Conservation (phyloP, 257 asterid genomes). For the Fraxinus excelsior region DNA sequence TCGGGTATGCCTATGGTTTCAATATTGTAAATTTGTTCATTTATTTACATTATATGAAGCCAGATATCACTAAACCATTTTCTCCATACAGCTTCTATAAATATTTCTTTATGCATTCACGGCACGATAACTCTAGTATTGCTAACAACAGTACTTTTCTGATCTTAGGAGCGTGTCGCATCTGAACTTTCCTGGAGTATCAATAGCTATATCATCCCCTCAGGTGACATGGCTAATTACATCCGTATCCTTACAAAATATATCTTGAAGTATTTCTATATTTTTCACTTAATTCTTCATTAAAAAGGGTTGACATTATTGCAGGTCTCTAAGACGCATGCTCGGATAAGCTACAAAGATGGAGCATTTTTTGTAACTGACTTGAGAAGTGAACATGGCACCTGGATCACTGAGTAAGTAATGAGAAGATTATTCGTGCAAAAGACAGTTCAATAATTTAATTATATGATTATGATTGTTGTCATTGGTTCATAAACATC, state of each 20-base stretch:
- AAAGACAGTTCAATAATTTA: background rate
- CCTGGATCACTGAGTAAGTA: conserved; percentile 77
- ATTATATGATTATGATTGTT: background rate
- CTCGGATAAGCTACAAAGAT: conserved; percentile 68
- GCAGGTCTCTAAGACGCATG: conserved; percentile 72
- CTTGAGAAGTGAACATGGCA: conserved; percentile 77
- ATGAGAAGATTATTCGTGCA: background rate
- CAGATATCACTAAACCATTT: too few relatives aligned
- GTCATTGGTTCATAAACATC: background rate
- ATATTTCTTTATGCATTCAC: background rate
- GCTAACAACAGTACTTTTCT: conserved; percentile 5
- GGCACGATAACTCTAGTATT: too few relatives aligned
- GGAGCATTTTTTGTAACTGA: conserved; percentile 75
- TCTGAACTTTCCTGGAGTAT: conserved; percentile 54
- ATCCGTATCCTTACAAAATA: background rate
- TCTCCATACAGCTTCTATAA: too few relatives aligned
- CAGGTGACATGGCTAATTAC: conserved; percentile 41
- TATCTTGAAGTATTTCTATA: background rate
- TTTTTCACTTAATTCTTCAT: background rate
- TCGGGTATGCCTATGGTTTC: conserved; percentile 53
- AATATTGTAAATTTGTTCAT: background rate
- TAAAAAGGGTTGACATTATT: background rate
- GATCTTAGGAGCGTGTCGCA: conserved; percentile 60
- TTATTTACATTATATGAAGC: background rate
- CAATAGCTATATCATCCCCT: conserved; percentile 59